Evolutionary conservation across 192 early-diverging fungal genomes (phyloP).

Genomic region (Jimgerdemannia flammicorona): DNA sequence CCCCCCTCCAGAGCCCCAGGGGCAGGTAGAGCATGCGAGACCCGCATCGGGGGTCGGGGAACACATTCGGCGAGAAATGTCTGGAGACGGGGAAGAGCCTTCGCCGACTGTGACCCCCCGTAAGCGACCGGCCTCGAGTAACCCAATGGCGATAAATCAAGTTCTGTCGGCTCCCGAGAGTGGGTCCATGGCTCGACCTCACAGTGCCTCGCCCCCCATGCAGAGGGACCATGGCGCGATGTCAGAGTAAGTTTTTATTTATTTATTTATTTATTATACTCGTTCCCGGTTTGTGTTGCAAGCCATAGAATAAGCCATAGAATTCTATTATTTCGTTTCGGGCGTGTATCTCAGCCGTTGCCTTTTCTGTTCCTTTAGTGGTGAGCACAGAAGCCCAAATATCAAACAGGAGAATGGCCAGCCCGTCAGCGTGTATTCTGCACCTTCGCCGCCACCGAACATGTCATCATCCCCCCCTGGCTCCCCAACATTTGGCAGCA

Average conservation of each 20-base stretch:
- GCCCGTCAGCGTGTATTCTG: conserved; percentile 14
- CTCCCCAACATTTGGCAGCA: not conserved
- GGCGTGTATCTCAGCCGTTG: not conserved
- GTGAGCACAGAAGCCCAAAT: not conserved
- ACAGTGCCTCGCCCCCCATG: conserved; percentile 1
- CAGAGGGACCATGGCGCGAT: not conserved
- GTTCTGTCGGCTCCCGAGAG: not conserved
- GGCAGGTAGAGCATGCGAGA: not conserved
- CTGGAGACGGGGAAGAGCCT: not conserved
- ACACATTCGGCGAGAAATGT: not conserved
- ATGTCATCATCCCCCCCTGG: conserved; percentile 6
- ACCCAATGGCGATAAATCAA: not conserved
- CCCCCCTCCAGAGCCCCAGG: not conserved
- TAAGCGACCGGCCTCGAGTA: not conserved
- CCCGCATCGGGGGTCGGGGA: not conserved
- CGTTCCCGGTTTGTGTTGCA: not conserved
- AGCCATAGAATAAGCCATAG: too few species aligned
- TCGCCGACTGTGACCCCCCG: not conserved
- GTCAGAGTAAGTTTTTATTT: conserved; percentile 5
- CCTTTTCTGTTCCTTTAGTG: not conserved
- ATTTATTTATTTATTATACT: not conserved
- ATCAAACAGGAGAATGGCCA: conserved; percentile 23
- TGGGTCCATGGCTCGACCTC: not conserved
- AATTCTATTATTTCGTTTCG: not conserved
- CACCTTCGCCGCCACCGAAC: conserved; percentile 9